These are phyloP conservation scores for Hymenoscyphus scutula DNA, from an alignment of 2,329 filamentous ascomycete genomes.

Conservation along the genomic window DNA sequence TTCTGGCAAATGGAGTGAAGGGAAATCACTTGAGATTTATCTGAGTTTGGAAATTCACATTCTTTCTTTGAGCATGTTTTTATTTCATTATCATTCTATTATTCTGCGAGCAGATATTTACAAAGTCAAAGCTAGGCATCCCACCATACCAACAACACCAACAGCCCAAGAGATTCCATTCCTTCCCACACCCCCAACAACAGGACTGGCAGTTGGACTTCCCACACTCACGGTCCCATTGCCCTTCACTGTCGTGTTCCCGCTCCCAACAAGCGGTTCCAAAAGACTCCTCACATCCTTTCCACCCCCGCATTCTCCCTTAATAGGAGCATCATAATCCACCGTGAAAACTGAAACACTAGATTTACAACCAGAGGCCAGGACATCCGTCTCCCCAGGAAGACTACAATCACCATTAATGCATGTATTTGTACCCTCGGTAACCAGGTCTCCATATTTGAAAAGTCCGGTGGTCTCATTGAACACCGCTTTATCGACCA, in stretches of 20 bases:
- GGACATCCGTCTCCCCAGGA: constrained; percentile 49
- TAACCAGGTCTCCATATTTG: constrained; percentile 40
- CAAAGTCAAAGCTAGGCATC: not conserved
- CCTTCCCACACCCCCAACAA: not conserved
- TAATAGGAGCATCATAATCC: constrained; percentile 48
- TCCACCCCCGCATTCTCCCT: not conserved
- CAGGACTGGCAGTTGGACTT: not conserved
- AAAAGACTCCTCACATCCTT: constrained; percentile 6
- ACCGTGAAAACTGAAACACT: constrained; percentile 48
- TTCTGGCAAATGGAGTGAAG: no score
- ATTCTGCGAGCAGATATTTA: no score
- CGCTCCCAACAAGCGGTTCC: constrained; percentile 4
- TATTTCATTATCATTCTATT: no score
- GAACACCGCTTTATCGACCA: constrained; percentile 45
- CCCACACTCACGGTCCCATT: not conserved
- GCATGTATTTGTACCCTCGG: constrained; percentile 46
- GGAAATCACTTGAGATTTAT: no score
- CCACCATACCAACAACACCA: not conserved
- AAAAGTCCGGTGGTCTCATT: constrained; percentile 46
- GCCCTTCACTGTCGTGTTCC: not conserved
- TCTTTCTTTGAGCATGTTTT: no score
- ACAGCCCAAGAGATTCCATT: not conserved
- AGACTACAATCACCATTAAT: constrained; percentile 51
- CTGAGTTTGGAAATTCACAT: no score
- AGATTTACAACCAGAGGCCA: constrained; percentile 41